Evolutionary conservation across 805 yeast species (phyloP).

Genomic region (Phaffomyces opuntiae): DNA sequence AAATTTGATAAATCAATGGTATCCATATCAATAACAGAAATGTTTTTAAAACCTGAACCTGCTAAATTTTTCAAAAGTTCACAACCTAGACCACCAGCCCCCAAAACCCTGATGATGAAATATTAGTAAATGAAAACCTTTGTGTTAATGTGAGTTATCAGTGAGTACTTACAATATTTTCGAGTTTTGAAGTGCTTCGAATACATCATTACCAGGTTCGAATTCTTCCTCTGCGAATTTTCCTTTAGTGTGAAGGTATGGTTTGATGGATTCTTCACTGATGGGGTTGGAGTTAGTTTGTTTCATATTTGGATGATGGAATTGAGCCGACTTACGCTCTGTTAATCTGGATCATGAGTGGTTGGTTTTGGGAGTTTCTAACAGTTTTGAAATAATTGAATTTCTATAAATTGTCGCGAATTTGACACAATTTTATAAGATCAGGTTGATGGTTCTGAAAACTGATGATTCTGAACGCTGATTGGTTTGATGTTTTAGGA

Average conservation of each 20-base stretch:
- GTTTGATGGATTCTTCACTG: slow-evolving; percentile 16
- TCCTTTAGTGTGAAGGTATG: slow-evolving; percentile 23
- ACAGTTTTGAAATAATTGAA: not conserved
- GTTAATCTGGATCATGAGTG: not conserved
- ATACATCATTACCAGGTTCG: slow-evolving; percentile 25
- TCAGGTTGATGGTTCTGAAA: too few relatives aligned
- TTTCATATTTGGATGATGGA: too few relatives aligned
- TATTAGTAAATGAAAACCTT: too few relatives aligned
- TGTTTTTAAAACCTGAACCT: slow-evolving; percentile 65
- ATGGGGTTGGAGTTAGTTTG: too few relatives aligned
- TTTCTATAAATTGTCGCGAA: not conserved
- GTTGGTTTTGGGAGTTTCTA: not conserved
- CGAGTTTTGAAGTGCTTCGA: slow-evolving; percentile 18
- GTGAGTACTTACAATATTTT: slow-evolving; percentile 26
- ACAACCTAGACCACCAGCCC: slow-evolving; percentile 96
- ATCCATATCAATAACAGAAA: slow-evolving; percentile 85
- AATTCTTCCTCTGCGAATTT: slow-evolving; percentile 30
- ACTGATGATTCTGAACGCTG: too few relatives aligned
- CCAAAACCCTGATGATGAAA: slow-evolving; percentile 42
- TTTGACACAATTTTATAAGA: too few relatives aligned
- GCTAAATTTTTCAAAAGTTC: slow-evolving; percentile 77
- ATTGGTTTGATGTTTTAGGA: too few relatives aligned
- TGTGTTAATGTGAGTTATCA: not conserved
- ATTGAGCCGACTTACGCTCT: slow-evolving; percentile 7
- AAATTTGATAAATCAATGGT: slow-evolving; percentile 87